Percentiles rank a stretch among this genome's conserved stretches.
Evolutionary conservation across 441 rosid species (phyloP).

Genomic region (Theobroma grandiflorum): DNA sequence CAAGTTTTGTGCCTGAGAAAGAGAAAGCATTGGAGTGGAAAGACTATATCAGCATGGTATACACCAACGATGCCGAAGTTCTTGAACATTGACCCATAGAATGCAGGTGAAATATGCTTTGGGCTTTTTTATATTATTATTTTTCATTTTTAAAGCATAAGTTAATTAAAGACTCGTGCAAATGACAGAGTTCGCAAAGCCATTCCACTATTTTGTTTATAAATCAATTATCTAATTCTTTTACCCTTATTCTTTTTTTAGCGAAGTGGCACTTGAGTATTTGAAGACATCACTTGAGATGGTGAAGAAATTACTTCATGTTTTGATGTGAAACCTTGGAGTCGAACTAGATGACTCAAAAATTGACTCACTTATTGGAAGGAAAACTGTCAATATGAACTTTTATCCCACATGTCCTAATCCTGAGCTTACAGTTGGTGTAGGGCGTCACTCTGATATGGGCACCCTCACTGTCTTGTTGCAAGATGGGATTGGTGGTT

Average conservation of each 20-base stretch:
- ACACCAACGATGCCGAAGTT: constrained; percentile 61
- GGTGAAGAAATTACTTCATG: constrained; percentile 47
- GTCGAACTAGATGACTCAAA: constrained; percentile 45
- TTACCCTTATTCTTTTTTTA: constrained; percentile 4
- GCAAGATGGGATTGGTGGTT: constrained; percentile 71
- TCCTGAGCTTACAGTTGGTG: constrained; percentile 68
- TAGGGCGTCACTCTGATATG: constrained; percentile 67
- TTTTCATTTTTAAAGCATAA: no score
- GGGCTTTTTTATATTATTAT: constrained; percentile 17
- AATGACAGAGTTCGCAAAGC: no score
- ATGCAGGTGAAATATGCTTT: constrained; percentile 39
- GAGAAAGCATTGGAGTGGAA: constrained; percentile 71
- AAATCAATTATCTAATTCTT: no score
- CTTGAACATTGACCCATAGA: constrained; percentile 59
- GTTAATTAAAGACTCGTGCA: no score
- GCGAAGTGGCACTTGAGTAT: constrained; percentile 56
- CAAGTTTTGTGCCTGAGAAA: constrained; percentile 63
- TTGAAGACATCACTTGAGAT: constrained; percentile 47
- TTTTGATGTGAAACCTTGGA: constrained; percentile 51
- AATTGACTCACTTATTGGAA: constrained; percentile 45
- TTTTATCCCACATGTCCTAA: constrained; percentile 67
- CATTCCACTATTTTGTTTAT: no score
- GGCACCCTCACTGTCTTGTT: constrained; percentile 55
- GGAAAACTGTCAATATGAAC: constrained; percentile 65
- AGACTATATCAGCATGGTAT: constrained; percentile 57